Percentiles rank a stretch among this genome's conserved stretches.
Evolutionary conservation across 116 monocot genomes (phyloP).

Genomic region (Trichopus zeylanicus): DNA sequence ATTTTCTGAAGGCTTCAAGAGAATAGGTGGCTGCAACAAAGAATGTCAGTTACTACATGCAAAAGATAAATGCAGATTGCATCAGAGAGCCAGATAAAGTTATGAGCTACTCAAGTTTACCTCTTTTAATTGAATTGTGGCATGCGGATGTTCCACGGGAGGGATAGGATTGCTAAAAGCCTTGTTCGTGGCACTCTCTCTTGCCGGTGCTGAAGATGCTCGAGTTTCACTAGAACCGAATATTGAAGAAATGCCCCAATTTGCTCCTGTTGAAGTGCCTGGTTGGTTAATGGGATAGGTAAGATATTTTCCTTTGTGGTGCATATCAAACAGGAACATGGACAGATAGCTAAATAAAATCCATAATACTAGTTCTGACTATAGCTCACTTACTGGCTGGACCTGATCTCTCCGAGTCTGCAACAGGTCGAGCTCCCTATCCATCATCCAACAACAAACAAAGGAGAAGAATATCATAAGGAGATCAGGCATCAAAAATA

Average conservation of each 20-base stretch:
- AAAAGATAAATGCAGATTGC: neutral
- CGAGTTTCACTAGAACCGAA: slow-evolving; percentile 73
- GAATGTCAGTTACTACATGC: slow-evolving; percentile 1
- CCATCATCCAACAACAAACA: slow-evolving; percentile 7
- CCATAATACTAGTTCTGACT: neutral
- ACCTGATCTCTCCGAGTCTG: slow-evolving; percentile 62
- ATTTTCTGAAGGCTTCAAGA: slow-evolving; percentile 83
- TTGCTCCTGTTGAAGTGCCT: slow-evolving; percentile 53
- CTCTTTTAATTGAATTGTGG: slow-evolving; percentile 87
- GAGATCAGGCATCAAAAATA: neutral
- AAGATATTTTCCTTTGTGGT: neutral
- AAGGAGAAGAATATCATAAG: neutral
- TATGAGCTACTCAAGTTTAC: slow-evolving; percentile 14
- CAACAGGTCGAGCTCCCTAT: slow-evolving; percentile 53
- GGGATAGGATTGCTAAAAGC: slow-evolving; percentile 21
- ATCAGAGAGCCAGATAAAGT: neutral
- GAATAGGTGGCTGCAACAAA: slow-evolving; percentile 59
- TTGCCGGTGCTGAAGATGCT: slow-evolving; percentile 33
- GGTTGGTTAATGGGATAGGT: neutral
- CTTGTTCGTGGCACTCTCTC: slow-evolving; percentile 47
- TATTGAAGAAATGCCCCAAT: slow-evolving; percentile 86
- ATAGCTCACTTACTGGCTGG: slow-evolving; percentile 56
- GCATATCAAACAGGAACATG: neutral
- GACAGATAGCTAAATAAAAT: neutral
- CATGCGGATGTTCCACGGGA: slow-evolving; percentile 47